Percentiles rank a stretch among this genome's conserved stretches.
These are phyloP conservation scores for Collariella sp. DNA, from an alignment of 495 filamentous ascomycete species.

Conservation along the genomic window DNA sequence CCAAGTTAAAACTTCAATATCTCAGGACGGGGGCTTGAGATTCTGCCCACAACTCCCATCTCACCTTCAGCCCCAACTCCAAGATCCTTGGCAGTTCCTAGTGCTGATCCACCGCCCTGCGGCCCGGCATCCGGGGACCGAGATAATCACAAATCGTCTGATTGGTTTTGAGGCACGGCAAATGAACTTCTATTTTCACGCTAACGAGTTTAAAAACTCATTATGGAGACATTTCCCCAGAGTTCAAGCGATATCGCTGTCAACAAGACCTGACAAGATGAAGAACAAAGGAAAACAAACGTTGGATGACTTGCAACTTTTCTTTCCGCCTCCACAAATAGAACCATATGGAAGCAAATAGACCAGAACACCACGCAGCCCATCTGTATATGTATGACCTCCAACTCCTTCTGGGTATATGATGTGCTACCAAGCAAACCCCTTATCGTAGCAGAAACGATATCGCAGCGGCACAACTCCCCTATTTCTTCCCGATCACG, in stretches of 20 bases:
- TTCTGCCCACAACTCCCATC: neutral
- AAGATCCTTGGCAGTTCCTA: too few relatives aligned
- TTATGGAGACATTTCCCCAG: neutral
- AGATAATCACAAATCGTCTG: slow-evolving; percentile 8
- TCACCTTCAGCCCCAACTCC: too few relatives aligned
- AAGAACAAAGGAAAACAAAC: neutral
- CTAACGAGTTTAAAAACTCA: neutral
- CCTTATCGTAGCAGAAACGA: too few relatives aligned
- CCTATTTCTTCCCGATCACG: too few relatives aligned
- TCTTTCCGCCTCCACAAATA: neutral
- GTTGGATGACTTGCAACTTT: neutral
- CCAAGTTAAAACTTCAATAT: too few relatives aligned
- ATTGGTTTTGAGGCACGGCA: slow-evolving; percentile 6
- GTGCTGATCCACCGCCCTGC: neutral
- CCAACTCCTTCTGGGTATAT: too few relatives aligned
- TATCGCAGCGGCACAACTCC: too few relatives aligned
- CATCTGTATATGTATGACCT: neutral
- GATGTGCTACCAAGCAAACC: too few relatives aligned
- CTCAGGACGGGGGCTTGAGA: too few relatives aligned
- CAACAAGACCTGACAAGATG: neutral
- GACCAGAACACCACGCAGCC: neutral
- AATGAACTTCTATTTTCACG: neutral
- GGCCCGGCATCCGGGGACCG: neutral
- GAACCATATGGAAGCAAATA: neutral
- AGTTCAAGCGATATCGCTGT: too few relatives aligned